phyloP scores from a whole-genome alignment of 2,329 filamentous ascomycete genomes.

The Sclerotinia glacialis region DNA sequence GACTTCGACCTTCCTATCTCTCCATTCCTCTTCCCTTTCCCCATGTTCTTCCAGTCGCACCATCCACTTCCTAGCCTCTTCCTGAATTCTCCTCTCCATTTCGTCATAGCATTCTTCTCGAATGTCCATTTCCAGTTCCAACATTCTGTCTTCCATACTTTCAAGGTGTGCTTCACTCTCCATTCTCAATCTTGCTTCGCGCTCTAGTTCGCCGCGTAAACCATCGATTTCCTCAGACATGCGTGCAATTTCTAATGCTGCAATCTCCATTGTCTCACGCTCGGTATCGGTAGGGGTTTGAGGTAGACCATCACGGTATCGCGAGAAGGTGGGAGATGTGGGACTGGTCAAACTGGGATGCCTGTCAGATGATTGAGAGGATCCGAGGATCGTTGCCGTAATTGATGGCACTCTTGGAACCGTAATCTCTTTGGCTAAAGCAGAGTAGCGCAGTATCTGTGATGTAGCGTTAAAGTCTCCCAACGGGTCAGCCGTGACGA shows the following conservation, averaged over 20 bases:
- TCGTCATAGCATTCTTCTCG: constrained; percentile 86
- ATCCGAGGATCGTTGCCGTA: constrained; percentile 60
- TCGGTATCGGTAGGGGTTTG: constrained; percentile 44
- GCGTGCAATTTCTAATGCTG: constrained; percentile 76
- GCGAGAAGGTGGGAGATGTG: constrained; percentile 30
- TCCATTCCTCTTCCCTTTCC: constrained; percentile 77
- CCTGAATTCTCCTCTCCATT: constrained; percentile 73
- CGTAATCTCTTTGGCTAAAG: constrained; percentile 87
- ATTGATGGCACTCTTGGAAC: constrained; percentile 85
- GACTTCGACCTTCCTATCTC: constrained; percentile 83
- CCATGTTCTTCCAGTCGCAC: constrained; percentile 72
- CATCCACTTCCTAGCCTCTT: constrained; percentile 80
- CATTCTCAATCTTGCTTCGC: constrained; percentile 67
- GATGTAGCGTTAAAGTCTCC: constrained; percentile 97
- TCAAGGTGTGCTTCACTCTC: constrained; percentile 74
- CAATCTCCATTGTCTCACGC: constrained; percentile 75
- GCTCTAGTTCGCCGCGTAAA: constrained; percentile 64
- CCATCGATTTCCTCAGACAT: constrained; percentile 75
- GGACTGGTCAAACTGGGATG: background rate
- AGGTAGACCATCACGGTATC: constrained; percentile 36
- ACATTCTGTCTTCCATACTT: constrained; percentile 58
- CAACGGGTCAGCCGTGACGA: constrained; percentile 88
- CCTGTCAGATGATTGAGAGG: constrained; percentile 10
- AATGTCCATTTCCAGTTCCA: constrained; percentile 75
- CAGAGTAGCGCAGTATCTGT: constrained; percentile 92